Conservation (phyloP, 352 stramenopile species). For the Pythium aphanidermatum region DNA sequence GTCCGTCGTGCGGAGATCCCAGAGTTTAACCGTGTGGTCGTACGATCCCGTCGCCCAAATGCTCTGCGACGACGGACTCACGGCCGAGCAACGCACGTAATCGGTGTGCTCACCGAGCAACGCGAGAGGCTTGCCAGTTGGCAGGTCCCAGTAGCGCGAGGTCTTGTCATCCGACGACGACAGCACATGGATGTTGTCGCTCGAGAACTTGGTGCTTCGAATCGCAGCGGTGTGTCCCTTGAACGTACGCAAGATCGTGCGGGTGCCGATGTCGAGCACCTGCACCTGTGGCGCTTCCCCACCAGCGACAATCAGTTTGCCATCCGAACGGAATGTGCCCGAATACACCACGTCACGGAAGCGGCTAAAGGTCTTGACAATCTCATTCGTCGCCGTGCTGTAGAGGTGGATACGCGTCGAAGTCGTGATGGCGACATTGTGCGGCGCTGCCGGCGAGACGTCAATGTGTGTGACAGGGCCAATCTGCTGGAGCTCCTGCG, state of each 20-base stretch:
- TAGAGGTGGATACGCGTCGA: conserved; percentile 86
- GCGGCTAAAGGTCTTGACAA: conserved; percentile 85
- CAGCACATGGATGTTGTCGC: conserved; percentile 82
- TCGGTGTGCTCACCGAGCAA: conserved; percentile 81
- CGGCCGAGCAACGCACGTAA: conserved; percentile 79
- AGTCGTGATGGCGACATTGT: conserved; percentile 83
- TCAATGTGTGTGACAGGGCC: conserved; percentile 82
- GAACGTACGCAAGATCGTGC: conserved; percentile 81
- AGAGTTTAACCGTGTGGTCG: conserved; percentile 92
- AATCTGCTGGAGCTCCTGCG: conserved; percentile 80
- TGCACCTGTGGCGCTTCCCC: conserved; percentile 71
- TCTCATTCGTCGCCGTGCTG: conserved; percentile 74
- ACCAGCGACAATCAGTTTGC: conserved; percentile 82
- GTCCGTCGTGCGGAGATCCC: conserved; percentile 84
- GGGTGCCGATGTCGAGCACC: conserved; percentile 81
- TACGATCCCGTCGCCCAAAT: conserved; percentile 88
- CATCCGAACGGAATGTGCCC: conserved; percentile 81
- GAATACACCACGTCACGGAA: conserved; percentile 87
- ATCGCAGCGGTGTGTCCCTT: conserved; percentile 80
- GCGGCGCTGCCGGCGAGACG: conserved; percentile 64
- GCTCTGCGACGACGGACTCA: conserved; percentile 65
- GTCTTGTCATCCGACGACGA: conserved; percentile 90
- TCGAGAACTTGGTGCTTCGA: conserved; percentile 72
- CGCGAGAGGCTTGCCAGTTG: conserved; percentile 71
- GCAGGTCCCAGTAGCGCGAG: conserved; percentile 83